Evolutionary conservation across 805 yeast genomes (phyloP), one percentile per base, ranked within the genome.

Genomic region (Candida boidinii): DNA sequence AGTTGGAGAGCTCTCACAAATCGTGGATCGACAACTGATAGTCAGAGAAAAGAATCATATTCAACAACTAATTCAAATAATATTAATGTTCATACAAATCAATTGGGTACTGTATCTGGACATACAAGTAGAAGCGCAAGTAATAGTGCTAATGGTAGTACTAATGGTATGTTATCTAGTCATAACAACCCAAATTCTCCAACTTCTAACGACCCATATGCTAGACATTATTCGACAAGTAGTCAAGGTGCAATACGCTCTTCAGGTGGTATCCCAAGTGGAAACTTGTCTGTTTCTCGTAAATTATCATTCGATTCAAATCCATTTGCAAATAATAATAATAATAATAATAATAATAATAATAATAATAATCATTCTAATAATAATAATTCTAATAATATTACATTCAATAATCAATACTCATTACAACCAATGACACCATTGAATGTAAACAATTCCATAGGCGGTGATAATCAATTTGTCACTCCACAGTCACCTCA

Each of bases 1-100:
- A 44, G 49, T 28, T 50, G 56, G 54, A 40, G 35, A 12, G 37
- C 53, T 7, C 40, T 46, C 27, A 45, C 50, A n/a, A 22, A 31
- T 21, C 39, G 33, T 26, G 50, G 50, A 15, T 47, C 52, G n/a
- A 14, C 39, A 12, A 36, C 38, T 28, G 49, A 41, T 29, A 35
- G 43, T 10, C 30, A 31, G n/a, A 35, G 45, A 18, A 40, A 38
- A 13, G 29, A 34, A 7, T 39, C 44, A 9, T 31, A 28, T 18
- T 35, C 46, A 12, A 17, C 20, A 9, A 15, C 23, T 16, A 31
- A 39, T 15, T 9, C 19, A 11, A 26, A 27, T 14, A 21, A 28
- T 17, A 33, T 38, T 2, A 37, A 23, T 8, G 36, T 26, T 7
- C 17, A 16, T n/a, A 22, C n/a, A n/a, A n/a, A n/a, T n/a, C n/a